Base-by-base conservation (phyloP, 495 filamentous ascomycete species). In the Penicillium atrosanguineum region DNA sequence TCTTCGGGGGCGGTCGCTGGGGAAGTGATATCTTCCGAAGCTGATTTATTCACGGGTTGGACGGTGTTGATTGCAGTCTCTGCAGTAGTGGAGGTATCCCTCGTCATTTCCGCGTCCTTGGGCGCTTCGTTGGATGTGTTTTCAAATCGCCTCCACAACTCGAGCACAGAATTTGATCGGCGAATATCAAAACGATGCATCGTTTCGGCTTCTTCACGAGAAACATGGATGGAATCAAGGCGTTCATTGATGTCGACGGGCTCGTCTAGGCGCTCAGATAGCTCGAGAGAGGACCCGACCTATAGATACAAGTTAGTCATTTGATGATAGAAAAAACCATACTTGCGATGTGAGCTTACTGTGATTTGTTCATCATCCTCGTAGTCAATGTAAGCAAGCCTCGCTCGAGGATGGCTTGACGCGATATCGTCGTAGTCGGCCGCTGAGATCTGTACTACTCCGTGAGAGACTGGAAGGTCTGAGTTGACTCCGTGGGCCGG, bases 361-460 rank as follows among this genome's bases (percentile, higher is more conserved):
- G 72, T 81, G 47, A 83, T 83, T 39, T 81, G 78, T 54, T 83
- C 80, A 34, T 81, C 78, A 56, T 82, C 79, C 54, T 83, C 80
- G 11, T 82, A 77, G 57, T 83, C 81, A 15, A 74, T 26, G 62
- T 83, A 83, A 12, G 69, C 80, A 48, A 83, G 52, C 23, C 67
- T 70, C 12, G 79, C 77, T 29, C 71, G 69, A n/a, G 81, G 79
- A 58, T 82, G 63, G 44, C 56, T 69, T 15, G 56, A 59, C 14
- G 78, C 70, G 46, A 81, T 68, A 23, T 76, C 61, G 57, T 83
- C 75, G 48, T 83, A 83, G 23, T 79, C 71, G 5, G 67, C 57
- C 12, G 68, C 57, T 38, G 72, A 72, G 41, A 80, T 59, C 39
- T 67, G 69, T 25, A 80, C 69, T 20, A 72, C 58, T 6, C 64